These are phyloP conservation scores for Escallonia rubra DNA, from an alignment of 129 eudicot genomes.

Conservation along the genomic window DNA sequence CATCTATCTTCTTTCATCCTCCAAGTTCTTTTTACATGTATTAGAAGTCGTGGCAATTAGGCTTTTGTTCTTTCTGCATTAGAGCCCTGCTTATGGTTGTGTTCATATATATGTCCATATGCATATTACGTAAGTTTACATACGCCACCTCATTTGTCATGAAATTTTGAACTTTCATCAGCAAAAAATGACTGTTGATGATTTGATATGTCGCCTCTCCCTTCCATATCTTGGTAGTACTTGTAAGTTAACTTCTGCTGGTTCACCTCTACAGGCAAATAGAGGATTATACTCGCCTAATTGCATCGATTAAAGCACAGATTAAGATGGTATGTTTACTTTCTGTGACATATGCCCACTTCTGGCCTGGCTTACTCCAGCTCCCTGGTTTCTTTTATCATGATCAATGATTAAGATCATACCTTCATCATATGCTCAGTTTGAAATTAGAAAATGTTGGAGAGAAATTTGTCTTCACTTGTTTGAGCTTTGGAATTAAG, in stretches of 20 bases:
- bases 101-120: not conserved
- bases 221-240: not conserved
- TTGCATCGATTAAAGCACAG: constrained; percentile 85
- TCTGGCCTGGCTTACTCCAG: too few species aligned
- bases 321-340: constrained; percentile 70
- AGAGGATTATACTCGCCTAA: constrained; percentile 70
- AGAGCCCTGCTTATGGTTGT: too few species aligned
- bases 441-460: not conserved
- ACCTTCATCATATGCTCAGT: not conserved
- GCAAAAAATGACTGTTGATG: too few species aligned
- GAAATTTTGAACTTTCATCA: too few species aligned
- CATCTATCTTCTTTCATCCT: too few species aligned
- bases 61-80: too few species aligned
- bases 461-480: not conserved
- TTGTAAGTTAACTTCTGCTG: constrained; percentile 3
- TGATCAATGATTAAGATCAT: not conserved
- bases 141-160: not conserved
- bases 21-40: too few species aligned
- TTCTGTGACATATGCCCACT: not conserved
- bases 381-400: not conserved
- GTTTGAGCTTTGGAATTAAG: not conserved
- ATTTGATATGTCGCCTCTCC: not conserved
- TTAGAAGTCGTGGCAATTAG: too few species aligned
- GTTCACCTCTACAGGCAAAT: constrained; percentile 57
- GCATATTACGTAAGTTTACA: too few species aligned